Base-by-base conservation (phyloP, 768 basidiomycete genomes). In the Mrakia frigida region DNA sequence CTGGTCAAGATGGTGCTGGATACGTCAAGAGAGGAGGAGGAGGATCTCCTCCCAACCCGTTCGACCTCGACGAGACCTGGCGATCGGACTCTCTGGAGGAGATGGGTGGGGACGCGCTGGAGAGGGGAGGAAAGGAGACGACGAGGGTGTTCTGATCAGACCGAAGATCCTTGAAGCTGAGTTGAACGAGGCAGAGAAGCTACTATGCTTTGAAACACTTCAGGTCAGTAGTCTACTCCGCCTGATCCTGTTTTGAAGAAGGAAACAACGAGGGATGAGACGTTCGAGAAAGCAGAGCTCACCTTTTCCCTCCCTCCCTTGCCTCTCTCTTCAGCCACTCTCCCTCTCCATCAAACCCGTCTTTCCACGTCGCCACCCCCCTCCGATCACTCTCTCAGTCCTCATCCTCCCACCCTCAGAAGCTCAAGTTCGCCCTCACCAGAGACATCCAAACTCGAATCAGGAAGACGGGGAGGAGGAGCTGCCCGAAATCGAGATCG, bases 401-500 rank as follows among this genome's bases (percentile, higher is more conserved):
- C 16, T 65, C 31, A 23, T 65, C 31, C 7, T 39, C 6, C 21
- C 35, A 37, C 63, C 63, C 31, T 50, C 46, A 50, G 16, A 14
- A 16, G 13, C 18, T 3, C 46, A 14, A 7, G 31, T 35, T 14
- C 63, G 1, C 16, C 63, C 31, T 21, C 37, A 9, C 18, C 63
- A 33, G 3, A 6, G 28, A 18, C n/a, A 65, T 21, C 31, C 23
- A 33, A 37, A 37, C 28, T 61, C 63, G 31, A 21, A 37, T 6
- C 33, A 65, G 35, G 28, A 7, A 7, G 63, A 65, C 31, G 63
- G 21, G 1, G 18, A 14, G 13, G 28, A 21, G 37, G 63, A 65
- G 63, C n/a, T 65, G 28, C 63, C 63, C 9, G 63, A 65, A 16
- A 65, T 65, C 33, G 63, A 65, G 63, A 65, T 65, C 33, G 63